These are phyloP conservation scores for Boletus smithii DNA, from an alignment of 1,284 basidiomycete genomes.

Conservation along the genomic window DNA sequence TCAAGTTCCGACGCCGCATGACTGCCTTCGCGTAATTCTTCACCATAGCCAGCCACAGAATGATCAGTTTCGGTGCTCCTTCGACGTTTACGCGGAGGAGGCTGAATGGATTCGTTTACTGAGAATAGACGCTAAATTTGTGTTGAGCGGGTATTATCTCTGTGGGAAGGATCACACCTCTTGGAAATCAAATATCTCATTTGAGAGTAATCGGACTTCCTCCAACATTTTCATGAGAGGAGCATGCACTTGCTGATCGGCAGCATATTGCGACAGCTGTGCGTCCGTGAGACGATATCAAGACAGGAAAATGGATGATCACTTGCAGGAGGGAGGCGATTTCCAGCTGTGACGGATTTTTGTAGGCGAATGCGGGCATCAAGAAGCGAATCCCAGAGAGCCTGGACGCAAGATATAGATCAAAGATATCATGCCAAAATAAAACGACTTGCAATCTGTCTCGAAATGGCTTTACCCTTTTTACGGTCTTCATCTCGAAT, in stretches of 20 bases:
- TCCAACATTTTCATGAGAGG: slow-evolving; percentile 50
- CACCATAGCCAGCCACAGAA: slow-evolving; percentile 8
- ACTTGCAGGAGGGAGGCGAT: slow-evolving; percentile 57
- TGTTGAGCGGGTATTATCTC: slow-evolving; percentile 15
- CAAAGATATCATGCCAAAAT: neutral
- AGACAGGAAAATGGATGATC: slow-evolving; percentile 14
- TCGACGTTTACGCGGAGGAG: slow-evolving; percentile 60
- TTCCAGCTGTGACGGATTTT: slow-evolving; percentile 67
- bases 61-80: slow-evolving; percentile 32
- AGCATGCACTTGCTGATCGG: slow-evolving; percentile 36
- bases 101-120: slow-evolving; percentile 45
- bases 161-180: slow-evolving; percentile 41
- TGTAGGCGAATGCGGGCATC: slow-evolving; percentile 88
- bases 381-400: slow-evolving; percentile 79
- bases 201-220: slow-evolving; percentile 57
- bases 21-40: slow-evolving; percentile 46
- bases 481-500: slow-evolving; percentile 61
- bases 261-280: slow-evolving; percentile 21
- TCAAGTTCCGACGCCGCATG: slow-evolving; percentile 50
- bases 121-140: slow-evolving; percentile 42
- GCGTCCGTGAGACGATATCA: slow-evolving; percentile 20
- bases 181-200: slow-evolving; percentile 68
- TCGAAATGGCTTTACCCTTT: slow-evolving; percentile 80
- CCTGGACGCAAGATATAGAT: slow-evolving; percentile 41
- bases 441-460: slow-evolving; percentile 67